Base-by-base conservation (phyloP, 1,284 basidiomycete genomes). In the Cystobasidium sp. region DNA sequence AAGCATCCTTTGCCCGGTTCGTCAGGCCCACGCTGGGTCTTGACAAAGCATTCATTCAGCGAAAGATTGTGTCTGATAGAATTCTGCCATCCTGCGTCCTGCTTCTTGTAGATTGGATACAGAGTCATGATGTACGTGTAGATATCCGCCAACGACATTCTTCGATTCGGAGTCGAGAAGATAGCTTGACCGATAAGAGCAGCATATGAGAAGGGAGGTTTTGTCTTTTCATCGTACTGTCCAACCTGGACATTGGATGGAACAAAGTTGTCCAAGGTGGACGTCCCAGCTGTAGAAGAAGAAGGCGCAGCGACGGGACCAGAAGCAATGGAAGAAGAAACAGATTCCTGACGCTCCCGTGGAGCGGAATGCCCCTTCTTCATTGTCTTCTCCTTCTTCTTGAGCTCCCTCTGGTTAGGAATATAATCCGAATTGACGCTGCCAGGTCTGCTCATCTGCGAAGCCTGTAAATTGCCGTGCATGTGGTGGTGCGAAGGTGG, bases 61-160 rank as follows among this genome's bases (percentile, higher is more conserved):
- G 92, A 94, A 22, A 97, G 83, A 81, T 94, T 95, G 82, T 96
- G 94, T 53, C 94, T 89, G 64, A 96, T 91, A 49, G 94, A 95
- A 80, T 92, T 94, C 89, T 96, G 92, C 94, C 94, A 96, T 52
- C 91, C 91, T 12, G 85, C 85, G 73, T 90, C 88, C 80, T 77
- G 69, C 14, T 76, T 75, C 47, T 53, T 59, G 62, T 80, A 80
- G 72, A 75, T 80, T 6, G 79, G 79, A 76, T 78, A 80, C 46
- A 71, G 58, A 44, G 52, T 49, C 51, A 64, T 73, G 58, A 80
- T 77, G 67, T 75, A 80, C 18, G 76, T 76, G 69, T 77, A 80
- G 24, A 80, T 76, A 16, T 75, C 76, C 37, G 69, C 58, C 31
- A 79, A 63, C n/a, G 79, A 77, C 24, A 78, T 49, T 62, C 77